Evolutionary conservation across 2,329 filamentous ascomycete genomes (phyloP), one percentile per base, ranked within the genome.

Genomic region (Cephalotrichum gorgonifer): DNA sequence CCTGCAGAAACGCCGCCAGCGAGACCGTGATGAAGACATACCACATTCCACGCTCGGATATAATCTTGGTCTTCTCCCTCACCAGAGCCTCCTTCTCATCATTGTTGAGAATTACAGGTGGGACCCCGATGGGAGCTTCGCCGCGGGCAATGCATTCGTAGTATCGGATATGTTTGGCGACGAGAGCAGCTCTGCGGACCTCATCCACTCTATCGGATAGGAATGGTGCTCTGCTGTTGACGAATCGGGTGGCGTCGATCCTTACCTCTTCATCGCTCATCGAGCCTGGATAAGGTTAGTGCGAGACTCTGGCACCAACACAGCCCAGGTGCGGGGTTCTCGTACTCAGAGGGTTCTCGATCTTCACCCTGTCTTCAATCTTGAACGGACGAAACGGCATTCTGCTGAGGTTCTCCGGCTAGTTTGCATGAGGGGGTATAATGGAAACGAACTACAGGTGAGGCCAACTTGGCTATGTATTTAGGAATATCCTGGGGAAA

Each of bases 1-100:
- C 68, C 54, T 72, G 69, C 0, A 72, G 55, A 41, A 72, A 65
- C 0, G 69, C 69, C 0, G 69, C 68, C 3, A 71, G 58, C 3
- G 68, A 70, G 12, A 72, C 69, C 1, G 67, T 70, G 28, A 66
- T 52, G 35, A 70, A 63, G 47, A 72, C 68, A 11, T 63, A 57
- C 15, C 60, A 51, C 63, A 71, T 71, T 2, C 63, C 62, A 42
- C 55, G 57, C 35, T 71, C 62, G 9, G 66, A 66, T 35, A 70
- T 67, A 0, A 67, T 55, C 1, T 59, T 57, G 45, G 71, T 66
- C 28, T 60, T 62, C 53, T 72, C 69, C 2, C 58, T 56, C 12
- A 56, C 56, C 25, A 72, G 58, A 0, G 66, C 67, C 3, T 41
- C 7, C 42, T 66, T 70, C 54, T 72, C 68, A 8, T 65, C 57